Percentiles rank a stretch among this genome's conserved stretches.
Evolutionary conservation across 2,329 filamentous ascomycete species (phyloP).

Genomic region (Dactylellina cionopaga): DNA sequence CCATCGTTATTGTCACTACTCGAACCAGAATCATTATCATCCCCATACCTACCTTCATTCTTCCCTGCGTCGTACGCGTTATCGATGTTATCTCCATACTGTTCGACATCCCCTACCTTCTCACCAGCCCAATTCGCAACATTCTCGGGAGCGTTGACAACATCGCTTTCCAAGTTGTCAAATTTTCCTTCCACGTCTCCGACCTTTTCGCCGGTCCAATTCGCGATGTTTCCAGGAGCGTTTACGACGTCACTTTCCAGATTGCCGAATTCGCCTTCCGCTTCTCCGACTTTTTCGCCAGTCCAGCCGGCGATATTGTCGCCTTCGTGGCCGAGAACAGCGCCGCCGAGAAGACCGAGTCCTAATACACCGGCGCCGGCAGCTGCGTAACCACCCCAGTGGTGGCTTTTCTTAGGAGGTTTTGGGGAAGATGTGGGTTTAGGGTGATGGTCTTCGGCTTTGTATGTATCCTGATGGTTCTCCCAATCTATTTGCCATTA

Average conservation of each 20-base stretch:
- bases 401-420: conserved; percentile 19
- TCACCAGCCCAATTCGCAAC: conserved; percentile 14
- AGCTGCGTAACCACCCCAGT: conserved; percentile 43
- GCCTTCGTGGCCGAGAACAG: conserved; percentile 29
- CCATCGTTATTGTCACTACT: conserved; percentile 17
- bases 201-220: conserved; percentile 28
- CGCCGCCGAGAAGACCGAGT: conserved; percentile 41
- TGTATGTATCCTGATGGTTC: conserved; percentile 9
- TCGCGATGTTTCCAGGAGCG: conserved; percentile 12
- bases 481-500: conserved; percentile 7
- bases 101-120: conserved; percentile 36
- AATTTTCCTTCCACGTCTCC: conserved; percentile 3
- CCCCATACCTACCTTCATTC: conserved; percentile 26
- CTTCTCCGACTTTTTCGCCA: conserved; percentile 18
- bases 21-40: neutral
- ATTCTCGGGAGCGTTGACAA: conserved; percentile 21
- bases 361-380: conserved; percentile 31
- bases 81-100: conserved; percentile 26
- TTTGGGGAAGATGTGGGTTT: conserved; percentile 5
- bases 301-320: conserved; percentile 23
- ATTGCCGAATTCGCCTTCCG: conserved; percentile 2
- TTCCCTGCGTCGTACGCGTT: conserved; percentile 37
- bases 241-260: conserved; percentile 22
- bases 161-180: conserved; percentile 10
- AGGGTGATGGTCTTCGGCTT: conserved; percentile 4